Base-by-base conservation (phyloP, 106 monocot species). In the Ottelia alismoides region DNA sequence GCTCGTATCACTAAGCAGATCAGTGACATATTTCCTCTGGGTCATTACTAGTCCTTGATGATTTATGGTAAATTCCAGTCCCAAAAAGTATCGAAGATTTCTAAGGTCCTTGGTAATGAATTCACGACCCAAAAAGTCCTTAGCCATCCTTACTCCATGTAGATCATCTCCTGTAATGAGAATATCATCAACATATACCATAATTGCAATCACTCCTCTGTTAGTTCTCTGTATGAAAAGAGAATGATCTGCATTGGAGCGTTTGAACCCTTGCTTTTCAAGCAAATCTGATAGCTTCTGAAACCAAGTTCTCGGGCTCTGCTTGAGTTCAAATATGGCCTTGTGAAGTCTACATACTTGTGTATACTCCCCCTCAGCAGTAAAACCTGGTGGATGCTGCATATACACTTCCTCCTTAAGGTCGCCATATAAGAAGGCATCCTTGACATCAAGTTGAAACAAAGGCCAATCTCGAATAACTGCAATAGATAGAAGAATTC, bases 161-260 rank as follows among this genome's bases (percentile, higher is more conserved):
- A 43, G 6, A 51, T 16, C 22, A 51, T 25, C 24, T 2, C 51
- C 20, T 22, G 22, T 2, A 21, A 51, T 23, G 4, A 51, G 0
- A 2, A 51, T 51, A 20, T 51, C 51, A 51, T 51, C 51, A 4
- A 51, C 51, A 51, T 51, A 51, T n/a, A 51, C 2, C 2, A 51
- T 3, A 20, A 51, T 12, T 22, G 12, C 25, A 24, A 24, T 12
- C 2, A 16, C 12, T 23, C 0, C 4, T 22, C 7, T 5, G 0
- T 23, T 2, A 9, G 22, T 22, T 3, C 12, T 21, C 24, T n/a
- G n/a, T 23, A 51, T 24, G 12, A 51, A 51, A 4, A 51, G 12
- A 51, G 20, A 51, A 10, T 22, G 22, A 51, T 51, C 51, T 22
- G 2, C 20, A 51, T 3, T 12, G 1, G 51, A 51, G 18, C 0